These are phyloP conservation scores for Staphylotrichum tortipilum DNA, from an alignment of 495 filamentous ascomycete genomes.

Conservation along the genomic window DNA sequence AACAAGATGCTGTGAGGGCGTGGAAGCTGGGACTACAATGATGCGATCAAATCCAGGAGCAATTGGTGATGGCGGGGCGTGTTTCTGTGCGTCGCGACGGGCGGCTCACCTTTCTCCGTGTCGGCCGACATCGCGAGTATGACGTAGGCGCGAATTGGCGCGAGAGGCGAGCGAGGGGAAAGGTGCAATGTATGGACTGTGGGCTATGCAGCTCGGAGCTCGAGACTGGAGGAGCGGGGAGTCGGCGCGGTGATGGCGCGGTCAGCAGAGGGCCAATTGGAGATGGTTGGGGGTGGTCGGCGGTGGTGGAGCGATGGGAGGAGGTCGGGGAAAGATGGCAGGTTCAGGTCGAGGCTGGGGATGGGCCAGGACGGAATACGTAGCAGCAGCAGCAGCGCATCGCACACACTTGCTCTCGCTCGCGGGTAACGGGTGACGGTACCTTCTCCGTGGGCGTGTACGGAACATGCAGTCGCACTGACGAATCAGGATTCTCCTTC, in stretches of 20 bases:
- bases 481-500: constrained; percentile 15
- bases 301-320: no score
- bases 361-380: no score
- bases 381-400: constrained; percentile 6
- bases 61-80: not conserved
- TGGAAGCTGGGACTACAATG: not conserved
- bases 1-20: not conserved
- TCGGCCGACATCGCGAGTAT: constrained; percentile 33
- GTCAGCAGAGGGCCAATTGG: not conserved
- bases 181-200: not conserved
- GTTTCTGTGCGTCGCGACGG: not conserved
- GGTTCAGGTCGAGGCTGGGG: not conserved
- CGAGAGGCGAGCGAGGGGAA: not conserved
- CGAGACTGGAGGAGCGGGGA: not conserved
- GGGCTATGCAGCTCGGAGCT: no score
- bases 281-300: not conserved
- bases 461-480: constrained; percentile 15
- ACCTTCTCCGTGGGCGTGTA: no score
- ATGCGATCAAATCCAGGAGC: not conserved
- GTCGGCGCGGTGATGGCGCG: not conserved
- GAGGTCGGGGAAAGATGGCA: no score
- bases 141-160: constrained; percentile 30
- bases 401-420: no score
- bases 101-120: constrained; percentile 36
- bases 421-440: no score